Conservation (phyloP, 2,329 filamentous ascomycete species). For the Fusarium cyanostomum region DNA sequence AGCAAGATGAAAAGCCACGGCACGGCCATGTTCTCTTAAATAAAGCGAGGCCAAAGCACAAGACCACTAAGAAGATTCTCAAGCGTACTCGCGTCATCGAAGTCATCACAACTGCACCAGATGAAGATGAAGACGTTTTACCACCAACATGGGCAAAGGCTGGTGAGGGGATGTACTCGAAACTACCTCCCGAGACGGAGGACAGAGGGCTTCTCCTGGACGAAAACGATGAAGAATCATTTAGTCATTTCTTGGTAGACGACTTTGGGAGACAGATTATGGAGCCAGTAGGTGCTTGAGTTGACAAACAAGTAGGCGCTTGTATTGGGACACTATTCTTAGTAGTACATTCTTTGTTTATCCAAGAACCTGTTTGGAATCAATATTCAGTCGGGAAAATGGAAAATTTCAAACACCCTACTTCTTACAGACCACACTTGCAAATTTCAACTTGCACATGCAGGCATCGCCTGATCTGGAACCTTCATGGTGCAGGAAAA, state of each 20-base stretch:
- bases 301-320: not conserved
- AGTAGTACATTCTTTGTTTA: not conserved
- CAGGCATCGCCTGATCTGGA: not conserved
- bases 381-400: constrained; percentile 10
- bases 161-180: constrained; percentile 53
- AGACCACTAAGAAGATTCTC: constrained; percentile 47
- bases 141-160: constrained; percentile 54
- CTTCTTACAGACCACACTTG: not conserved
- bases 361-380: constrained; percentile 2
- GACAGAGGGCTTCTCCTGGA: constrained; percentile 51
- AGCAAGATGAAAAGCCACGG: constrained; percentile 38
- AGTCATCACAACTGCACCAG: constrained; percentile 40
- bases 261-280: constrained; percentile 49
- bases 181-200: constrained; percentile 50
- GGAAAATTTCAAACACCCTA: not conserved
- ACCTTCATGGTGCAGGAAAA: not conserved
- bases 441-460: not conserved
- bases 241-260: constrained; percentile 56
- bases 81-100: constrained; percentile 44
- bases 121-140: constrained; percentile 47
- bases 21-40: constrained; percentile 44
- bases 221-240: constrained; percentile 54
- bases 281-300: constrained; percentile 43
- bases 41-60: constrained; percentile 46
- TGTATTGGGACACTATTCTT: not conserved